Evolutionary conservation across 176 grass and related monocot species (phyloP).

Genomic region (Pontederia paniculata): DNA sequence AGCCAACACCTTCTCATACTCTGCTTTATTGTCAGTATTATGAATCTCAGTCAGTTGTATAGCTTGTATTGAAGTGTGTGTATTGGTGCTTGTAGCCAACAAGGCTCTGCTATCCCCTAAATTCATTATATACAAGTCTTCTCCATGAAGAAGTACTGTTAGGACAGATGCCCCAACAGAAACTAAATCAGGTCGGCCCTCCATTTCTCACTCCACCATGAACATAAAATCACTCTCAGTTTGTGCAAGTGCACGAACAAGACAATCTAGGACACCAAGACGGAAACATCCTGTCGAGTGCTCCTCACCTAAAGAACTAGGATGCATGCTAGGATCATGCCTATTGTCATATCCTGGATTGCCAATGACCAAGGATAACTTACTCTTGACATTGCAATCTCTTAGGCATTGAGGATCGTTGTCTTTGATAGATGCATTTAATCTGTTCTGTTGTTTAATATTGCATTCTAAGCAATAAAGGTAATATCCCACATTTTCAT

Average conservation of each 20-base stretch:
- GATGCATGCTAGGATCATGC: background rate
- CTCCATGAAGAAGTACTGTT: conserved; percentile 68
- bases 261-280: conserved; percentile 52
- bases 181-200: conserved; percentile 85
- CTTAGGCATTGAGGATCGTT: background rate
- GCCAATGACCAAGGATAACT: conserved; percentile 49
- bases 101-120: conserved; percentile 89
- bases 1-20: conserved; percentile 48
- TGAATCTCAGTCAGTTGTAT: conserved; percentile 70
- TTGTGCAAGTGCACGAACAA: conserved; percentile 68
- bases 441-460: conserved; percentile 43
- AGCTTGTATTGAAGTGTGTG: conserved; percentile 31
- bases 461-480: conserved; percentile 49
- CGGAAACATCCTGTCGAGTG: conserved; percentile 37
- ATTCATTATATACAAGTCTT: conserved; percentile 66
- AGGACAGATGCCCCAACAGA: conserved; percentile 82
- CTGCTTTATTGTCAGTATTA: conserved; percentile 51
- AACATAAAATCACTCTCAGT: conserved; percentile 77
- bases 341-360: conserved; percentile 42
- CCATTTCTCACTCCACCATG: conserved; percentile 85
- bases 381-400: conserved; percentile 35
- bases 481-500: conserved; percentile 82
- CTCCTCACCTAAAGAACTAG: conserved; percentile 10
- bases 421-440: conserved; percentile 10
- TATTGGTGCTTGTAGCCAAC: conserved; percentile 42